Conservation (phyloP, 108 stramenopile species). For the Aurantiochytrium sp. region DNA sequence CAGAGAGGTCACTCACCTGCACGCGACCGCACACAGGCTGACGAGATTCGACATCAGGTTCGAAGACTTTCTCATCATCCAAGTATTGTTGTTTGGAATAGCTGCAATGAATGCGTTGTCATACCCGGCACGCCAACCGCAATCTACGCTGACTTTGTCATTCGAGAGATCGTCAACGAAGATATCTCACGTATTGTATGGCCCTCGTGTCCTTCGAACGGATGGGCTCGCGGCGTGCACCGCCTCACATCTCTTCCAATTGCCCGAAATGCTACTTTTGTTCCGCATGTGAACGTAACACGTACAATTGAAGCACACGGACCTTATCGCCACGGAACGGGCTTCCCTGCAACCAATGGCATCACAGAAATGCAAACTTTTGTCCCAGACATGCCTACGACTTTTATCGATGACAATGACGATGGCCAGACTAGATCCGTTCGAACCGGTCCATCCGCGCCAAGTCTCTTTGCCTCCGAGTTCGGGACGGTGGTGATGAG, state of each 20-base stretch:
- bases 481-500: slow-evolving; percentile 48
- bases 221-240: slow-evolving; percentile 48
- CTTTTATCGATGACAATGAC: neutral
- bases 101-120: slow-evolving; percentile 54
- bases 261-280: neutral
- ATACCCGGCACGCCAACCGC: slow-evolving; percentile 27
- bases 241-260: slow-evolving; percentile 33
- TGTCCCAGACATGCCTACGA: neutral
- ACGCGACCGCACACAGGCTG: slow-evolving; percentile 20
- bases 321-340: slow-evolving; percentile 40
- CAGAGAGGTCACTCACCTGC: slow-evolving; percentile 40
- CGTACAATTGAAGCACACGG: slow-evolving; percentile 45
- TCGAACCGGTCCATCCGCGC: neutral
- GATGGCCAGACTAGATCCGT: neutral
- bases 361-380: slow-evolving; percentile 8
- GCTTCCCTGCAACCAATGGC: slow-evolving; percentile 47
- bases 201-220: slow-evolving; percentile 51
- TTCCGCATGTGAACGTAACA: neutral
- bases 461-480: slow-evolving; percentile 40
- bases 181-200: slow-evolving; percentile 47
- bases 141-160: slow-evolving; percentile 45
- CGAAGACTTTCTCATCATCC: slow-evolving; percentile 44
- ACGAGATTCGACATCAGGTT: slow-evolving; percentile 45
- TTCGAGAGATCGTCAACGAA: slow-evolving; percentile 43
- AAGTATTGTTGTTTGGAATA: slow-evolving; percentile 52